Evolutionary conservation across 2,329 filamentous ascomycete species (phyloP).

Genomic region (Neocucurbitaria cava): DNA sequence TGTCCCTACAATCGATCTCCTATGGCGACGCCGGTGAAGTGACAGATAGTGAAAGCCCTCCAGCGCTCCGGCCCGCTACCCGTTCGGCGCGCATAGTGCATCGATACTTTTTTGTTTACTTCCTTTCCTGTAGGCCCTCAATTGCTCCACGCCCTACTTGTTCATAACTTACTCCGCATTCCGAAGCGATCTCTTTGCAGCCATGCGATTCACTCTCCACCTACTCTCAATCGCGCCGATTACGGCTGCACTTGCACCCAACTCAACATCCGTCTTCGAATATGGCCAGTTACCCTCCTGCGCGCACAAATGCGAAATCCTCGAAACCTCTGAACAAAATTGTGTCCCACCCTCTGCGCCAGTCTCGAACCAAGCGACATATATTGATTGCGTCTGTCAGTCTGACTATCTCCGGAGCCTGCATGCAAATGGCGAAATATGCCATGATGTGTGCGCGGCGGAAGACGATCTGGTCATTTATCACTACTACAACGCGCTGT

Average conservation of each 20-base stretch:
- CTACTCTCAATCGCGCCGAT: constrained; percentile 55
- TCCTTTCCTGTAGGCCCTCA: not conserved
- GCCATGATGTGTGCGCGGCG: constrained; percentile 64
- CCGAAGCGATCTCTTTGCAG: not conserved
- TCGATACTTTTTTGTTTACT: not conserved
- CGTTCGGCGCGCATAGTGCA: not conserved
- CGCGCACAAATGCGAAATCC: not conserved
- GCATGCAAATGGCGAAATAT: constrained; percentile 65
- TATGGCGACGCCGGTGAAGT: not conserved
- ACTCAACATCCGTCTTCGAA: constrained; percentile 1
- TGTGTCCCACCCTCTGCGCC: constrained; percentile 69
- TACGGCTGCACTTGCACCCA: not conserved
- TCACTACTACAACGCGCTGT: constrained; percentile 4
- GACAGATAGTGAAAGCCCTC: not conserved
- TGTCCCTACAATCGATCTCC: no score
- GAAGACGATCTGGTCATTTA: constrained; percentile 60
- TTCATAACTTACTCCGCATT: not conserved
- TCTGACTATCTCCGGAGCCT: constrained; percentile 66
- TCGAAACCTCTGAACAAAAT: constrained; percentile 56
- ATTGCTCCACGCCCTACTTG: not conserved
- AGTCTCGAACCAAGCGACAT: constrained; percentile 59
- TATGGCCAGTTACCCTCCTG: constrained; percentile 5
- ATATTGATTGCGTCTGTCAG: constrained; percentile 77
- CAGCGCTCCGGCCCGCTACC: not conserved
- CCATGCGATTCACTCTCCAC: not conserved